Conservation (phyloP, 2,329 filamentous ascomycete genomes). For the Monilinia aucupariae region DNA sequence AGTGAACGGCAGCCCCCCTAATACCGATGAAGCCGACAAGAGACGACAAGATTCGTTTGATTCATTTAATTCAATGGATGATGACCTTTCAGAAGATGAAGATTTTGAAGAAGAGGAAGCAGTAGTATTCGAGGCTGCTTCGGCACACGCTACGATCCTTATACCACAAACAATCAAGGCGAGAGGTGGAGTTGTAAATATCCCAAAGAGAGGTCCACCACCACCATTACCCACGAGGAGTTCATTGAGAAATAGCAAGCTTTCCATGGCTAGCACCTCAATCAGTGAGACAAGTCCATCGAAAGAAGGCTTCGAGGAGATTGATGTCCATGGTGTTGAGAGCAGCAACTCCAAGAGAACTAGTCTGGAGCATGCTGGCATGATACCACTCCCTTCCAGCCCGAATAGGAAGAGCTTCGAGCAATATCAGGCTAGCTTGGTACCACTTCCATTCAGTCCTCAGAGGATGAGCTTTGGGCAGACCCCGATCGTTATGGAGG, state of each 20-base stretch:
- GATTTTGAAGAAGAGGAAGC: slow-evolving; percentile 49
- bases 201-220: slow-evolving; percentile 73
- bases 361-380: neutral
- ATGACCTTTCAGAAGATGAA: slow-evolving; percentile 45
- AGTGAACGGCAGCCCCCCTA: slow-evolving; percentile 34
- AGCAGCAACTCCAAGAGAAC: slow-evolving; percentile 10
- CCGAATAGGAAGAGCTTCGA: slow-evolving; percentile 2
- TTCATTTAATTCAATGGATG: slow-evolving; percentile 39
- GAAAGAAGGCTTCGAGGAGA: slow-evolving; percentile 35
- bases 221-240: slow-evolving; percentile 68
- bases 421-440: slow-evolving; percentile 5
- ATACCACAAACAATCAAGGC: slow-evolving; percentile 47
- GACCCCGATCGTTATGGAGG: slow-evolving; percentile 10
- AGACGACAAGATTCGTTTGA: slow-evolving; percentile 35
- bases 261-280: slow-evolving; percentile 28
- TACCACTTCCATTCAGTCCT: slow-evolving; percentile 4
- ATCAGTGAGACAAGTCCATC: slow-evolving; percentile 27
- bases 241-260: slow-evolving; percentile 45
- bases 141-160: slow-evolving; percentile 51
- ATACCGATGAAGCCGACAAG: slow-evolving; percentile 27
- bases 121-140: slow-evolving; percentile 62
- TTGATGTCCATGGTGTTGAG: slow-evolving; percentile 28
- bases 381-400: neutral
- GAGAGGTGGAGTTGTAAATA: slow-evolving; percentile 76
- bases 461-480: slow-evolving; percentile 6